Evolutionary conservation across 2,329 filamentous ascomycete species (phyloP).

Genomic region (Monosporascus sp.): DNA sequence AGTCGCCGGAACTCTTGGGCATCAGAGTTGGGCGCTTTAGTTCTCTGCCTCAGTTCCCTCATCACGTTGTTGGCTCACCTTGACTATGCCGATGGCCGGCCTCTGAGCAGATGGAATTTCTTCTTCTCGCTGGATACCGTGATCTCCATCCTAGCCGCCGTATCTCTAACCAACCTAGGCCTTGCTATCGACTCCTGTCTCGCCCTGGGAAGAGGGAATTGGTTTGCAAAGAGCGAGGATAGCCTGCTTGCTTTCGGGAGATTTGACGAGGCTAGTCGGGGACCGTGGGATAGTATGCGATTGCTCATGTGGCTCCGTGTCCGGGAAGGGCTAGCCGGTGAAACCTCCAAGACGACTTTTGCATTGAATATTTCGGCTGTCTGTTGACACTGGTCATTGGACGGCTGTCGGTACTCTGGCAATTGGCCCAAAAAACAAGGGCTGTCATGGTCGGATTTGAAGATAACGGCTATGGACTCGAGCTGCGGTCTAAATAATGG

Average conservation of each 20-base stretch:
- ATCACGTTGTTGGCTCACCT: slow-evolving; percentile 9
- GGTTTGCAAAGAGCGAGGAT: slow-evolving; percentile 12
- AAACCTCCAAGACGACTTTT: not conserved
- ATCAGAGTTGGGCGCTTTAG: slow-evolving; percentile 9
- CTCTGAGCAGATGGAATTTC: slow-evolving; percentile 9
- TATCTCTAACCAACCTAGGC: slow-evolving; percentile 11
- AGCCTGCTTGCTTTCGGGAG: slow-evolving; percentile 15
- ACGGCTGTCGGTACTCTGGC: slow-evolving; percentile 8
- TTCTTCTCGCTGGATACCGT: slow-evolving; percentile 13
- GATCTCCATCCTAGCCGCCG: slow-evolving; percentile 13
- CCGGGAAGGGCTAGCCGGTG: slow-evolving; percentile 5
- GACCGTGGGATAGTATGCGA: slow-evolving; percentile 18
- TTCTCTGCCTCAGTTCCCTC: slow-evolving; percentile 8
- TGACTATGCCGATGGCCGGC: slow-evolving; percentile 3
- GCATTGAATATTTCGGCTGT: too few species aligned
- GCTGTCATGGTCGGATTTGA: slow-evolving; percentile 11
- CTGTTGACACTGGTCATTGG: slow-evolving; percentile 7
- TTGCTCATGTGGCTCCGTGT: slow-evolving; percentile 13
- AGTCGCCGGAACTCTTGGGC: slow-evolving; percentile 10
- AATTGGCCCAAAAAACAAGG: slow-evolving; percentile 8
- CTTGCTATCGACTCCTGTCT: slow-evolving; percentile 20
- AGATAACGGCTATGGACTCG: slow-evolving; percentile 12
- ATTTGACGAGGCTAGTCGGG: slow-evolving; percentile 21
- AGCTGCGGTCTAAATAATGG: slow-evolving; percentile 7
- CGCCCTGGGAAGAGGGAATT: slow-evolving; percentile 20